Evolutionary conservation across 2,329 filamentous ascomycete species (phyloP).

Genomic region (Diplodia intermedia): DNA sequence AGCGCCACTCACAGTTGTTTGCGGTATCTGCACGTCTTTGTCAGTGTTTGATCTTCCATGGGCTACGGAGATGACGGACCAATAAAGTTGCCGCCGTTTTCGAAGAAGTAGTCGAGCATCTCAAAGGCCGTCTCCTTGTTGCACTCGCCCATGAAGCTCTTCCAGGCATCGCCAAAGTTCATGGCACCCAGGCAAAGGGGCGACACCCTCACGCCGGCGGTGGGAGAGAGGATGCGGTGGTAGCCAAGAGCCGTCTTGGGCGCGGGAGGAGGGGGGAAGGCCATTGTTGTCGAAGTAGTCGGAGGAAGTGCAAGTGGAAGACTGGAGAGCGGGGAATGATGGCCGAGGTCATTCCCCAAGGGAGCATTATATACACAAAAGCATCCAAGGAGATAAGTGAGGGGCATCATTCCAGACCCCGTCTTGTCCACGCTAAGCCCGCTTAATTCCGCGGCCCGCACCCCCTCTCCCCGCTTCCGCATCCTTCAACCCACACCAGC

Average conservation of each 20-base stretch:
- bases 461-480: neutral
- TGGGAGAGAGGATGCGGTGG: slow-evolving; percentile 60
- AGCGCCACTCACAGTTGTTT: slow-evolving; percentile 34
- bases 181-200: slow-evolving; percentile 62
- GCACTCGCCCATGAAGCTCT: slow-evolving; percentile 25
- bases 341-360: no score
- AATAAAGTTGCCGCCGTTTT: slow-evolving; percentile 75
- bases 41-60: neutral
- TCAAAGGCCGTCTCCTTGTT: slow-evolving; percentile 65
- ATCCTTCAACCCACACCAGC: neutral
- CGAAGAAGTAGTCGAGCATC: slow-evolving; percentile 71
- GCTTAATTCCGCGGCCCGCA: slow-evolving; percentile 1
- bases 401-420: slow-evolving; percentile 9
- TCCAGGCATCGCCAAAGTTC: slow-evolving; percentile 61
- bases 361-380: neutral
- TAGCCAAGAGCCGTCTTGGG: slow-evolving; percentile 55
- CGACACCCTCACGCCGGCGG: slow-evolving; percentile 60
- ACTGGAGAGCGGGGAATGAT: neutral
- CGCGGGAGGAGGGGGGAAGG: slow-evolving; percentile 40
- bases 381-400: neutral
- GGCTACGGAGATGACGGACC: slow-evolving; percentile 57
- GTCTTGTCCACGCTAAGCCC: neutral
- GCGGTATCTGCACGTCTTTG: neutral
- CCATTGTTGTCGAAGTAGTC: slow-evolving; percentile 5
- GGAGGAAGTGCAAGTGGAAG: no score